Conservation (phyloP, 192 early-diverging fungal species). For the Dimargaris verticillata region DNA sequence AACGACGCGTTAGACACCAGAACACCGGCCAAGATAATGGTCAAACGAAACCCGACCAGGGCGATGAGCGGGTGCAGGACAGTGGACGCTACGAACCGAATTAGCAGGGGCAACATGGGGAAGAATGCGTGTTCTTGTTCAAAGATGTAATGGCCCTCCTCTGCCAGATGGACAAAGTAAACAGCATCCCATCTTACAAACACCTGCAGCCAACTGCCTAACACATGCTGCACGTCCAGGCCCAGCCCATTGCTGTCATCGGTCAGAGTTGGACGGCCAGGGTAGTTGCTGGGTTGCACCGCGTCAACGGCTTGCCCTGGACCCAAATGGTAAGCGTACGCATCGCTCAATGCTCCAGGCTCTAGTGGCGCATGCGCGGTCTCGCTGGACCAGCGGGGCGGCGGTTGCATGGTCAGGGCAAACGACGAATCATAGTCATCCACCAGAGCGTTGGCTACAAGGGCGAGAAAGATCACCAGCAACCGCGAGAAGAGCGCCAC, state of each 20-base stretch:
- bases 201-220: conserved; percentile 25
- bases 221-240: conserved; percentile 10
- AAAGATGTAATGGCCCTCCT: conserved; percentile 51
- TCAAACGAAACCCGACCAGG: conserved; percentile 22
- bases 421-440: conserved; percentile 44
- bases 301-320: too few relatives aligned
- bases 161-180: conserved; percentile 67
- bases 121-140: conserved; percentile 88
- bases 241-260: too few relatives aligned
- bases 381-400: too few relatives aligned
- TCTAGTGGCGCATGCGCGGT: too few relatives aligned
- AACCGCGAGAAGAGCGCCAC: conserved; percentile 31
- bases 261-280: too few relatives aligned
- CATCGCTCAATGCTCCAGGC: too few relatives aligned
- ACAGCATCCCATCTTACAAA: conserved; percentile 82
- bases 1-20: conserved; percentile 63
- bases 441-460: conserved; percentile 27
- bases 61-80: conserved; percentile 33
- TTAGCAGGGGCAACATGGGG: conserved; percentile 53
- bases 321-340: too few relatives aligned
- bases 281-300: too few relatives aligned
- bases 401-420: conserved; percentile 17
- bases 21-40: conserved; percentile 39
- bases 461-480: conserved; percentile 25
- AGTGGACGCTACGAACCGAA: conserved; percentile 33